Evolutionary conservation across 208 protist species (phyloP), one percentile per base, ranked within the genome.

Genomic region (Crithidia expoeki): DNA sequence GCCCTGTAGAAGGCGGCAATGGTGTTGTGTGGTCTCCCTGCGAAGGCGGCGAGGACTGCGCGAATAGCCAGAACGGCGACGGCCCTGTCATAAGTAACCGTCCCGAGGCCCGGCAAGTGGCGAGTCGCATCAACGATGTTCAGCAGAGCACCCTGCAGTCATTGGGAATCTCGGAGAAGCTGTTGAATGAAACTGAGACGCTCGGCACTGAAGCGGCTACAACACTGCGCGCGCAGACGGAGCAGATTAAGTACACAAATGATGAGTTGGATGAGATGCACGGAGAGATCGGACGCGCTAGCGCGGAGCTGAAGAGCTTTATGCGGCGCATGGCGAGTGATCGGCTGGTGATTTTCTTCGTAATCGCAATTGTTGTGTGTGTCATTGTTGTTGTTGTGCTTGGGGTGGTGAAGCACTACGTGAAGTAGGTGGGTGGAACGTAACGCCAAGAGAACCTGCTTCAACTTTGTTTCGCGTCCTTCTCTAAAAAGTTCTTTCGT

Each of bases 331-430:
- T 97, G 87, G 81, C 84, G 61, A 71, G 83, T 23, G 92, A 97
- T 61, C 89, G 84, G 32, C 85, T 97, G 44, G 89, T 97, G 62
- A 85, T 97, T 32, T 94, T 85, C 66, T 94, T 94, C 50, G 55
- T 68, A 11, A 72, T 94, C 23, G 74, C 89, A 42, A 90, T 94
- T 72, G 52, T 94, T 7, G 67, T 94, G n/a, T 90, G 86, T 38
- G 75, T 97, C 47, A 91, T 97, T 55, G 64, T 85, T 42, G 86
- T 90, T 61, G 64, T 94, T 40, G 60, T 89, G 2, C n/a, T 97
- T 7, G 80, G 79, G 6, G 56, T 86, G 17, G 64, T 86, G 40
- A 80, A 81, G 65, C 69, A 82, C 36, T 79, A 77, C 70, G 36
- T 65, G 11, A 42, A 44, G 9, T 47, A 32, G 19, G 17, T 23